Conservation (phyloP, 2,329 filamentous ascomycete species). For the Cercospora zeina region DNA sequence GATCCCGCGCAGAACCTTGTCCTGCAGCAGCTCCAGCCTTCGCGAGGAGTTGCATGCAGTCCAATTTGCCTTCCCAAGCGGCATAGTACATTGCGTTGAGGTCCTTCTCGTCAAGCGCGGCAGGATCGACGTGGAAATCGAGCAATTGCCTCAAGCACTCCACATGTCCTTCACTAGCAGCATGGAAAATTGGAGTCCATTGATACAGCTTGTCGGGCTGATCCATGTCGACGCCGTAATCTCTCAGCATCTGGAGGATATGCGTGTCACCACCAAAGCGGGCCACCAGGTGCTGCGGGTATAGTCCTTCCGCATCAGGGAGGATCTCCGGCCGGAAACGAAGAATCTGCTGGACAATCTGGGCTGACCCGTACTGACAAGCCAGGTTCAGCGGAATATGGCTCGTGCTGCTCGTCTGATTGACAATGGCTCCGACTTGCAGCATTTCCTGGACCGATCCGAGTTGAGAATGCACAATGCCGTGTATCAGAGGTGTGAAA, state of each 20-base stretch:
- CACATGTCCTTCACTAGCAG: constrained; percentile 92
- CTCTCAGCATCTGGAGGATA: constrained; percentile 75
- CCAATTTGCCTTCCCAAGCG: constrained; percentile 93
- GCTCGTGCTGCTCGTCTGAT: constrained; percentile 81
- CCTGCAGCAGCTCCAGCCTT: constrained; percentile 45
- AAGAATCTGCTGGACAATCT: constrained; percentile 81
- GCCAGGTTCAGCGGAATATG: constrained; percentile 93
- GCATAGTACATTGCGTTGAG: constrained; percentile 97
- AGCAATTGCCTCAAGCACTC: constrained; percentile 81
- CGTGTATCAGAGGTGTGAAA: constrained; percentile 92
- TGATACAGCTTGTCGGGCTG: constrained; percentile 94
- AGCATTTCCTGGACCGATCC: constrained; percentile 79
- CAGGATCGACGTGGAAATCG: constrained; percentile 73
- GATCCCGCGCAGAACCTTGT: constrained; percentile 17
- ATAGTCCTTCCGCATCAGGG: constrained; percentile 94
- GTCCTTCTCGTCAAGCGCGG: constrained; percentile 85
- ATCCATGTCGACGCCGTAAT: constrained; percentile 85
- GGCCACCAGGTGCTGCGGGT: constrained; percentile 94
- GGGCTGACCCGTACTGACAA: constrained; percentile 85
- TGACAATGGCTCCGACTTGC: constrained; percentile 74
- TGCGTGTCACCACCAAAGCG: constrained; percentile 80
- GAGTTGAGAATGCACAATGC: constrained; percentile 83
- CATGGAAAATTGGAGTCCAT: constrained; percentile 95
- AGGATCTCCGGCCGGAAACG: constrained; percentile 77
- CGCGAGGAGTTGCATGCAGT: constrained; percentile 87